A percentile compares a stretch with the other conserved stretches of the same genome.
Evolutionary conservation across 176 grass and related monocot genomes (phyloP).

Genomic region (Aegilops sharonensis): DNA sequence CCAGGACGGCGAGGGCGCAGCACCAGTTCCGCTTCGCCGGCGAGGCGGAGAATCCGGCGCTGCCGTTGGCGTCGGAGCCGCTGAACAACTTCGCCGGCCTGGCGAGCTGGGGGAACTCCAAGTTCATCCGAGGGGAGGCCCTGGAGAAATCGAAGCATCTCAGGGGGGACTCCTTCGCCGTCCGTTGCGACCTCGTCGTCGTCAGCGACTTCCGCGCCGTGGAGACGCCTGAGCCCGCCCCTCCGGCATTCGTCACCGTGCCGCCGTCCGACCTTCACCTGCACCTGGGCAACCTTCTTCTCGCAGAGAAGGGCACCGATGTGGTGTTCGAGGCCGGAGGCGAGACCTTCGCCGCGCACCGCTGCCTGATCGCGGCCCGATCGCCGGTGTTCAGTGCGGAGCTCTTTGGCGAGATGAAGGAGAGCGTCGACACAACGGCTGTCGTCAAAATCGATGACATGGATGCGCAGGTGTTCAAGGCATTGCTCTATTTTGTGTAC

Average conservation of each 20-base stretch:
- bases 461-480: slow-evolving; percentile 10
- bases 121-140: neutral
- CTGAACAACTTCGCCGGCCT: neutral
- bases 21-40: neutral
- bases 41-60: neutral
- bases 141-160: neutral
- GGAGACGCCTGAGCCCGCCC: neutral
- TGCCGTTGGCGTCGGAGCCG: neutral
- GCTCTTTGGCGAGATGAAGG: slow-evolving; percentile 1
- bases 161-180: neutral
- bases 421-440: neutral
- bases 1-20: neutral
- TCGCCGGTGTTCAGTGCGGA: neutral
- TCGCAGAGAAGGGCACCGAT: neutral
- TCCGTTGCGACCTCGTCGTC: neutral
- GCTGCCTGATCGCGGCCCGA: neutral
- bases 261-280: neutral
- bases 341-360: neutral
- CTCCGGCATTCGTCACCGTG: neutral
- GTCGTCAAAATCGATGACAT: neutral
- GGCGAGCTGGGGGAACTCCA: neutral
- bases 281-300: neutral
- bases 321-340: slow-evolving; percentile 1
- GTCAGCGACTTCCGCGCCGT: neutral
- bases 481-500: neutral